Base-by-base conservation (phyloP, 2,329 filamentous ascomycete genomes). In the Botryotinia calthae region DNA sequence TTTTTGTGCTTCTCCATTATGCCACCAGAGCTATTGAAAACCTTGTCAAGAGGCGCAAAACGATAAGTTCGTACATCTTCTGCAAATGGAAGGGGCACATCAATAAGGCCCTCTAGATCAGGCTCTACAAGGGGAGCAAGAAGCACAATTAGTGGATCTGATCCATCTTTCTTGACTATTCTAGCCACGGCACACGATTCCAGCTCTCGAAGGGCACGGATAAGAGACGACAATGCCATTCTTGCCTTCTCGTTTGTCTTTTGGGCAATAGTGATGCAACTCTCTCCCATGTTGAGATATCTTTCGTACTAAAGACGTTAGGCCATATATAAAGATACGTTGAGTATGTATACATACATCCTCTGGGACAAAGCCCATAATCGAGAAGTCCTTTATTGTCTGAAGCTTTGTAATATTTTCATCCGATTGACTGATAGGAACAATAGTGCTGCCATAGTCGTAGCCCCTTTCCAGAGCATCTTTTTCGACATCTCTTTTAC, bases 381-480 rank as follows among this genome's bases (percentile, higher is more conserved):
- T 91, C 5, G 94, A 91, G 73, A 98, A 89, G 12, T 87, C 87
- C 73, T 92, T 90, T 16, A 84, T 82, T 0, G 94, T 96, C 78
- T 97, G 91, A 48, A 98, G 86, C 76, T 92, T 94, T n/a, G 94
- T 97, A 73, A 98, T 90, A 77, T 95, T 94, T 81, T 91, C 88
- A 78, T 99, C 95, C 0, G 92, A 92, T 77, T 95, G 91, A 76
- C 89, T 93, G 77, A 99, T 97, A 76, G 92, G 91, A 1, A 99
- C 95, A 3, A 93, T 94, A 0, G 95, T 98, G 72, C 94, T 88
- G 63, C 96, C 96, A 80, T 99, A 99, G 79, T 94, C 91, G 79
- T 95, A 99, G 0, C 96, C 96, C 81, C 94, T 97, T n/a, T 93
- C 93, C 54, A 99, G 86, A 25, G 93, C 89, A 22, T 97, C 94